phyloP scores from a whole-genome alignment of 2,329 filamentous ascomycete species.

The Ceratocystis diversiconidia region DNA sequence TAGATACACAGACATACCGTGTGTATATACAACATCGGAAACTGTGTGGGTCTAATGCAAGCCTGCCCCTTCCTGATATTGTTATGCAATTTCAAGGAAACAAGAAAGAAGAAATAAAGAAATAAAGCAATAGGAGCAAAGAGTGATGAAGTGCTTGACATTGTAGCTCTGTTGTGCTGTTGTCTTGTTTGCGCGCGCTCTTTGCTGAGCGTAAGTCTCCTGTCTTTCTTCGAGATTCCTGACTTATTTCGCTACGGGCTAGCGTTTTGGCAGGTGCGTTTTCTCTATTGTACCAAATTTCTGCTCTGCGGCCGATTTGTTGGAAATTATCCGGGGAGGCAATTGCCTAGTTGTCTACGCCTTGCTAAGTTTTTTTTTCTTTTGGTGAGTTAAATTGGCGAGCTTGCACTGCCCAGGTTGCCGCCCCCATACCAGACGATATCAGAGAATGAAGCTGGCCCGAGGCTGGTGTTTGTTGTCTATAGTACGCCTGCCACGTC shows the following conservation, averaged over 20 bases:
- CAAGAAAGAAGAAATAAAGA: not conserved
- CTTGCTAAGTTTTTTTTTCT: not conserved
- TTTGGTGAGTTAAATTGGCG: not conserved
- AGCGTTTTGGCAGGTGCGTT: too few relatives aligned
- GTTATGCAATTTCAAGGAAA: not conserved
- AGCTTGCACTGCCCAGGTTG: too few relatives aligned
- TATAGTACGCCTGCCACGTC: too few relatives aligned
- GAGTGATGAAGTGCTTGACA: not conserved
- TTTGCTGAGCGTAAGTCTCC: not conserved
- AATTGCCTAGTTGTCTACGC: too few relatives aligned
- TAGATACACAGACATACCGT: not conserved
- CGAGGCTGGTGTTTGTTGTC: too few relatives aligned
- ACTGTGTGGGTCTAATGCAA: conserved; percentile 1
- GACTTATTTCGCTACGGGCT: not conserved
- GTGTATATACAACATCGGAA: not conserved
- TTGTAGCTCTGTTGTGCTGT: too few relatives aligned
- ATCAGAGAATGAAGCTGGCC: too few relatives aligned
- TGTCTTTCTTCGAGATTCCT: not conserved
- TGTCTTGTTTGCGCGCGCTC: not conserved
- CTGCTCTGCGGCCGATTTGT: too few relatives aligned
- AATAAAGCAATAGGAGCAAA: not conserved
- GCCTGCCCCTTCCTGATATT: conserved; percentile 1
- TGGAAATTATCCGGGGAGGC: too few relatives aligned
- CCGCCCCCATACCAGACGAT: too few relatives aligned
- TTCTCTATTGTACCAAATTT: too few relatives aligned